These are phyloP conservation scores for Kalmusia sp. DNA, from an alignment of 2,329 filamentous ascomycete genomes.

Conservation along the genomic window DNA sequence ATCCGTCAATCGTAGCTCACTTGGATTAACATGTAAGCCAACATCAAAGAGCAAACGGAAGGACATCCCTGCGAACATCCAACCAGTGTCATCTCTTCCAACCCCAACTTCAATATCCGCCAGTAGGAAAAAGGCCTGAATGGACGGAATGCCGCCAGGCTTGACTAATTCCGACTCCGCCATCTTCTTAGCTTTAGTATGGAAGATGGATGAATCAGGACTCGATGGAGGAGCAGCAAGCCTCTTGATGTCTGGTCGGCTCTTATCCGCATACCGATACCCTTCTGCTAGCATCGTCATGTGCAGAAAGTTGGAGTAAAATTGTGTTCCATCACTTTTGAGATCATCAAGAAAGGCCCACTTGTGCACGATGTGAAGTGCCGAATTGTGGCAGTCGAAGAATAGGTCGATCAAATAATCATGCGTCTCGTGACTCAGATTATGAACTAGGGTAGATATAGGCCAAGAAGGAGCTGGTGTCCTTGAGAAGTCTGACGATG, in stretches of 20 bases:
- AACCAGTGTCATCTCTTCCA: slow-evolving; percentile 58
- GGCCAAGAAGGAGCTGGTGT: slow-evolving; percentile 49
- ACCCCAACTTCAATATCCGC: slow-evolving; percentile 59
- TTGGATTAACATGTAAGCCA: slow-evolving; percentile 52
- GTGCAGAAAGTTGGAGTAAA: slow-evolving; percentile 58
- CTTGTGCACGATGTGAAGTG: slow-evolving; percentile 56
- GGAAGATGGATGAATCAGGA: slow-evolving; percentile 55
- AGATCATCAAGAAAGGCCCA: slow-evolving; percentile 55
- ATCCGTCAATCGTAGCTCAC: slow-evolving; percentile 50
- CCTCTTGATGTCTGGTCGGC: slow-evolving; percentile 54
- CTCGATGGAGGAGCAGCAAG: slow-evolving; percentile 48
- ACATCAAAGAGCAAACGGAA: slow-evolving; percentile 12
- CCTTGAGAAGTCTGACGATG: slow-evolving; percentile 24
- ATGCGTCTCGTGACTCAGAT: slow-evolving; percentile 52
- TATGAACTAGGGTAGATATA: slow-evolving; percentile 53
- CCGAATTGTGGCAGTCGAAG: slow-evolving; percentile 57
- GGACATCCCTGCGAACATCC: slow-evolving; percentile 59
- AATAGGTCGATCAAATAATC: slow-evolving; percentile 58
- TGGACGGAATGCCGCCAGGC: slow-evolving; percentile 57
- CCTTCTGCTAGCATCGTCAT: slow-evolving; percentile 58
- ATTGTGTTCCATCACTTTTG: slow-evolving; percentile 48
- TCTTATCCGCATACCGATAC: slow-evolving; percentile 57
- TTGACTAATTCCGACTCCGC: slow-evolving; percentile 57
- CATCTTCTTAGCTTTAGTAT: slow-evolving; percentile 60
- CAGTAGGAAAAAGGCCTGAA: slow-evolving; percentile 58